Evolutionary conservation across 2,329 filamentous ascomycete genomes (phyloP).

Genomic region (Beauveria rudraprayagi): DNA sequence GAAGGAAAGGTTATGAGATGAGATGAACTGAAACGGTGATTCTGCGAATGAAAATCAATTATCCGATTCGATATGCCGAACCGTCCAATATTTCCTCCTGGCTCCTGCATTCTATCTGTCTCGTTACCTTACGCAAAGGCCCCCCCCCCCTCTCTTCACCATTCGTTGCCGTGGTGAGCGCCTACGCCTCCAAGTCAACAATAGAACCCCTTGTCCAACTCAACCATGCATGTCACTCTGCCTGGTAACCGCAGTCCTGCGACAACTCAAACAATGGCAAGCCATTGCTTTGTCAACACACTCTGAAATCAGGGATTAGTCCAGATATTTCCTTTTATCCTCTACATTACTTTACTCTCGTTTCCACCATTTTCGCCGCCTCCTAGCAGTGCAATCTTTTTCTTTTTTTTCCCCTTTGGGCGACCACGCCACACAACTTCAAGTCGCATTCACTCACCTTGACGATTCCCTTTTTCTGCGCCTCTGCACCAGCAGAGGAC

Average conservation of each 20-base stretch:
- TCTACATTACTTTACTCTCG: too few relatives aligned
- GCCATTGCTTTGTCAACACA: not conserved
- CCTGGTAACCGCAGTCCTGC: not conserved
- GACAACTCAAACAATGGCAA: not conserved
- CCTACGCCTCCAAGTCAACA: constrained; percentile 9
- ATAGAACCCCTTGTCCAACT: constrained; percentile 1
- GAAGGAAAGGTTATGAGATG: too few relatives aligned
- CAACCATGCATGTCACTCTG: not conserved
- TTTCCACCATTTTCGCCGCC: too few relatives aligned
- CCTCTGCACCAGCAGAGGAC: too few relatives aligned
- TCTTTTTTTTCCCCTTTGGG: too few relatives aligned
- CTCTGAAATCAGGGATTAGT: too few relatives aligned
- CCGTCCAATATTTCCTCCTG: too few relatives aligned
- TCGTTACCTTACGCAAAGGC: not conserved
- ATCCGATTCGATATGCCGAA: not conserved
- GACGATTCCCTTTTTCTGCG: too few relatives aligned
- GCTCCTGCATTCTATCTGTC: not conserved
- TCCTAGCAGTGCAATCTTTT: too few relatives aligned
- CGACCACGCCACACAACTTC: too few relatives aligned
- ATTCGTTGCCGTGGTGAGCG: constrained; percentile 13
- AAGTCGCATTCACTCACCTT: too few relatives aligned
- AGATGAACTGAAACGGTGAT: not conserved
- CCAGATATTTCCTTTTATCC: too few relatives aligned
- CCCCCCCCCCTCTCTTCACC: not conserved
- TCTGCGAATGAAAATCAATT: not conserved